Percentiles rank a stretch among this genome's conserved stretches.
phyloP scores from a whole-genome alignment of 23 red algal genomes.

The Gracilaria domingensis region DNA sequence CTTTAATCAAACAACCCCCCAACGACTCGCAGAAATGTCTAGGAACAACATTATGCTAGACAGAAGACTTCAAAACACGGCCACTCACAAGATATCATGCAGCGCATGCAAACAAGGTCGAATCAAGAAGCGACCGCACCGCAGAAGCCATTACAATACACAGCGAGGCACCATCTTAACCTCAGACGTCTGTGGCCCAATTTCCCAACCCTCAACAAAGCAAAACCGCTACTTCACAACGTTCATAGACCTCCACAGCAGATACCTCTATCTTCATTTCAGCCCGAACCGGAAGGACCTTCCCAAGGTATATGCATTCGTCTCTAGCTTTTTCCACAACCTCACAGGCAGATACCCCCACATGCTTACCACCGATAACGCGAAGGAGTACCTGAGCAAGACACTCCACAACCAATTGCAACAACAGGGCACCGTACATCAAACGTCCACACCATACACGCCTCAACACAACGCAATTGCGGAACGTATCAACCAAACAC shows the following conservation, averaged over 20 bases:
- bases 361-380: not conserved
- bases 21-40: not conserved
- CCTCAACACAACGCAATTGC: constrained; percentile 10
- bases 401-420: not conserved
- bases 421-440: not conserved
- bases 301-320: not conserved
- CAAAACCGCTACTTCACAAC: not conserved
- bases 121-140: not conserved
- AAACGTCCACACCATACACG: not conserved
- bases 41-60: not conserved
- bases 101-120: not conserved
- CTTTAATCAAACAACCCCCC: not conserved
- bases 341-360: not conserved
- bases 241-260: not conserved
- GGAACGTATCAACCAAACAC: not conserved
- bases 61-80: too few species aligned
- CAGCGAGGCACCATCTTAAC: not conserved
- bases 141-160: not conserved
- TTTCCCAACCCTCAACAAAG: not conserved
- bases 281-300: not conserved
- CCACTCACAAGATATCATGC: not conserved
- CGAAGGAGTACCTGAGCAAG: not conserved
- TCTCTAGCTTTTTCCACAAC: not conserved
- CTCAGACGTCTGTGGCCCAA: not conserved
- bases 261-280: not conserved